Conservation (phyloP, 2,329 filamentous ascomycete genomes). For the Fusarium stilboides region DNA sequence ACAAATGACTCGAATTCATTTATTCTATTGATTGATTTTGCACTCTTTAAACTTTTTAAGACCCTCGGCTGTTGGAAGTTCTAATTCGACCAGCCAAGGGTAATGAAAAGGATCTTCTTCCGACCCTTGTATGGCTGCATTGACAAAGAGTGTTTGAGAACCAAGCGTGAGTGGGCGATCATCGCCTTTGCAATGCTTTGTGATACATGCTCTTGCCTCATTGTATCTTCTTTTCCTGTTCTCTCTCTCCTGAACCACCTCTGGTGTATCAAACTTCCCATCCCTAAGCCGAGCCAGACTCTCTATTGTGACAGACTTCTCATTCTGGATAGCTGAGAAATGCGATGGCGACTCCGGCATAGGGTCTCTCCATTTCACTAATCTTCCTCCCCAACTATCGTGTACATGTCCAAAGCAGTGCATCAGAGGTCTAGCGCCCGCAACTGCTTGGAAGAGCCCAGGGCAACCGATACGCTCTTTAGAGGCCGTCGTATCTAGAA, state of each 20-base stretch:
- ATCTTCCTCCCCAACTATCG: constrained; percentile 56
- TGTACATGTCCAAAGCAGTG: constrained; percentile 58
- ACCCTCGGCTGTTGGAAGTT: constrained; percentile 7
- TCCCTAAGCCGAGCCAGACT: constrained; percentile 40
- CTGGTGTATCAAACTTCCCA: not conserved
- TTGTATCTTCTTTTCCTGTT: not conserved
- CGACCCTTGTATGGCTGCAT: constrained; percentile 33
- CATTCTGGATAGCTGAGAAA: constrained; percentile 64
- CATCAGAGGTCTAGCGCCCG: constrained; percentile 47
- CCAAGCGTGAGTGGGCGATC: not conserved
- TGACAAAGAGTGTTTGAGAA: constrained; percentile 40
- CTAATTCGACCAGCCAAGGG: constrained; percentile 39
- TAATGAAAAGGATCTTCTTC: constrained; percentile 11
- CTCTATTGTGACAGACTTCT: constrained; percentile 56
- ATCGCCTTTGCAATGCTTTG: constrained; percentile 15
- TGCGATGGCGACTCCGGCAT: constrained; percentile 55
- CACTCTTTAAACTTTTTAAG: no score
- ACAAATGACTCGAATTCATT: no score
- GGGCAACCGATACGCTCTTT: constrained; percentile 50
- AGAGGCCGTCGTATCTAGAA: constrained; percentile 57
- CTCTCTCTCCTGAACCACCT: not conserved
- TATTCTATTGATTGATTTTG: no score
- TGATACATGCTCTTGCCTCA: not conserved
- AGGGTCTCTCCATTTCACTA: constrained; percentile 62
- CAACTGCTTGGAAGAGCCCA: constrained; percentile 50